Percentiles rank a stretch among this genome's conserved stretches.
phyloP scores from a whole-genome alignment of 805 yeast genomes.

The Candida quercuum region DNA sequence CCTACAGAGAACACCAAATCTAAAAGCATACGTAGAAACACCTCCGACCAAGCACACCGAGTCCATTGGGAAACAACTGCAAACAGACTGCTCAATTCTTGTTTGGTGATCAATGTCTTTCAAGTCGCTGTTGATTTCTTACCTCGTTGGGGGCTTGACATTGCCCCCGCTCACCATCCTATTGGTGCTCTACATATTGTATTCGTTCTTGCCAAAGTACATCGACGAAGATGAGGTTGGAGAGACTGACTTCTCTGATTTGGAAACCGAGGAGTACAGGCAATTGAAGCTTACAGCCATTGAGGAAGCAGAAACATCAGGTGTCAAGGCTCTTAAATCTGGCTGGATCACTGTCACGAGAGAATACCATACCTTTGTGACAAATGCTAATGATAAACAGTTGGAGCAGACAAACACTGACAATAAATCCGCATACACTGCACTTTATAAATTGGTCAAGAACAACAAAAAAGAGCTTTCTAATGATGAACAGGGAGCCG shows the following conservation, averaged over 20 bases:
- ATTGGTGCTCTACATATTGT: constrained; percentile 33
- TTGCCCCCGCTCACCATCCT: constrained; percentile 56
- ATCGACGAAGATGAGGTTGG: constrained; percentile 21
- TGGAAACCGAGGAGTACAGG: constrained; percentile 24
- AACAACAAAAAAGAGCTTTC: constrained; percentile 16
- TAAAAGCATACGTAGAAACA: no score
- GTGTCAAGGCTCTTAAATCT: constrained; percentile 55
- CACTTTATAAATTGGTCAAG: constrained; percentile 54
- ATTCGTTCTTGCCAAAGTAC: constrained; percentile 27
- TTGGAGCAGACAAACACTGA: constrained; percentile 19
- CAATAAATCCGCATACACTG: constrained; percentile 50
- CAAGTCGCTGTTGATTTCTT: constrained; percentile 32
- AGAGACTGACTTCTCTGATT: constrained; percentile 20
- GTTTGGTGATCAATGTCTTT: no score
- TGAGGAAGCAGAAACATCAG: constrained; percentile 55
- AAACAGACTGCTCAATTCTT: neutral
- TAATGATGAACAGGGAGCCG: constrained; percentile 5
- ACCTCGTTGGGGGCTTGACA: constrained; percentile 77
- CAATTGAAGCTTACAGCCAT: constrained; percentile 54
- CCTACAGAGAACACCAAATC: no score
- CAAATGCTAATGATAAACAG: constrained; percentile 32
- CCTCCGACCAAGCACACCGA: no score
- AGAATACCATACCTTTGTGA: constrained; percentile 53
- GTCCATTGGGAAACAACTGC: neutral
- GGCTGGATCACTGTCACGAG: constrained; percentile 88